Base-by-base conservation (phyloP, 2,329 filamentous ascomycete species). In the Furcasterigmium sp. region DNA sequence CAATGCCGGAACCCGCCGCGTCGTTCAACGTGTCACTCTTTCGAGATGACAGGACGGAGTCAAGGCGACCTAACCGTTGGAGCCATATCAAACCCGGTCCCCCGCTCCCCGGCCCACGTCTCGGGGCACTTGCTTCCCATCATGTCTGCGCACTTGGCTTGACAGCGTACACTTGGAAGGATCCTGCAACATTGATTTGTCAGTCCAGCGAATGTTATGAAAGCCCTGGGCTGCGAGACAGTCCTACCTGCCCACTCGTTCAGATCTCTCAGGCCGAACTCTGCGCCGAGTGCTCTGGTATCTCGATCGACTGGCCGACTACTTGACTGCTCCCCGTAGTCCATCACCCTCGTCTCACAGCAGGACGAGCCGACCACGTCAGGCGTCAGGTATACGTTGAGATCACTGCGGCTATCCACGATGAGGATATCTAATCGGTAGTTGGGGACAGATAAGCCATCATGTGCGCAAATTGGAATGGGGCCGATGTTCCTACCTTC, bases 221-320 rank as follows among this genome's bases (percentile, higher is more conserved):
- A n/a, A n/a, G n/a, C n/a, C 17, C 13, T 32, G 29, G 6, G 14
- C 9, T 7, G 37, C 23, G n/a, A 34, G 37, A 44, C n/a, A 50
- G 29, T 38, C 70, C 58, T 53, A 75, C 70, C 73, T 47, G 64
- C 70, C 67, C 67, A 76, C 42, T 69, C 63, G 55, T 77, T 78
- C 37, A 74, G 64, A 50, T 77, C 67, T 35, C 62, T 48, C 42
- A 59, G 55, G 21, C 44, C 51, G 38, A 60, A 46, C 18, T 52
- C 45, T 4, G 41, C 23, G 14, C 37, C 43, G 17, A 43, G 25
- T 17, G 18, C 11, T 9, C 34, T 20, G 9, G 34, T 20, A 17
- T 39, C 34, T 11, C 20, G 14, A 15, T 14, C 14, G 11, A 19
- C 17, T 4, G 35, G 26, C 17, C 14, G 5, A 14, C 8, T 8